Evolutionary conservation across 1,284 basidiomycete genomes (phyloP), one percentile per base, ranked within the genome.

Genomic region (Cutaneotrichosporon cavernicola): DNA sequence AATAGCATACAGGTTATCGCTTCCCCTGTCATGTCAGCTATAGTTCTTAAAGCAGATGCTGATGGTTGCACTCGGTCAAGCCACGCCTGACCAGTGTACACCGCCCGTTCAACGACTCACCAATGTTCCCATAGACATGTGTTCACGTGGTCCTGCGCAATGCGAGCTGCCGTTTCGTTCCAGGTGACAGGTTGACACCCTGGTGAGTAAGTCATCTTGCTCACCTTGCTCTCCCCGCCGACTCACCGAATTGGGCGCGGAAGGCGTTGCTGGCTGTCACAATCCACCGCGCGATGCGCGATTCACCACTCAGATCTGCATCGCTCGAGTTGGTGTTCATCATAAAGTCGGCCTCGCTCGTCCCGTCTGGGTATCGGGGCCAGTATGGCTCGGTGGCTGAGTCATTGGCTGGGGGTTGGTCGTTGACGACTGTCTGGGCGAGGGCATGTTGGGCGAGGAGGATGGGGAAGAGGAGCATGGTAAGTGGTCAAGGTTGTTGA

Each of bases 101-200:
- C 18, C 21, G 4, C 10, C 13, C 30, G n/a, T 13, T 10, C 50
- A 13, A 18, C 5, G 4, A 60, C 58, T 52, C 26, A 60, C 61
- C 65, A 67, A 34, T 67, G 66, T 55, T 64, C 66, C 66, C 66
- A 67, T 2, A 22, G 43, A 21, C 66, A 67, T 1, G 66, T 63
- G 18, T 62, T 43, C 21, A 56, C 59, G 56, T 67, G 66, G 7
- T 38, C 31, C 34, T 62, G 50, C 16, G 66, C 63, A 5, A 58
- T 40, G 16, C 63, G 60, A 16, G 66, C 66, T 4, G 49, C 55
- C 3, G 60, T 63, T 50, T 67, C 63, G 46, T 65, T 65, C 66
- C 66, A 67, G 11, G 59, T 60, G 18, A 62, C 61, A 0, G 58
- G 55, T 13, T 52, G 61, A 2, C 60, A 62, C 22, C 61, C 65